Conservation (phyloP, 2,329 filamentous ascomycete genomes). For the Diaporthe citriasiana region DNA sequence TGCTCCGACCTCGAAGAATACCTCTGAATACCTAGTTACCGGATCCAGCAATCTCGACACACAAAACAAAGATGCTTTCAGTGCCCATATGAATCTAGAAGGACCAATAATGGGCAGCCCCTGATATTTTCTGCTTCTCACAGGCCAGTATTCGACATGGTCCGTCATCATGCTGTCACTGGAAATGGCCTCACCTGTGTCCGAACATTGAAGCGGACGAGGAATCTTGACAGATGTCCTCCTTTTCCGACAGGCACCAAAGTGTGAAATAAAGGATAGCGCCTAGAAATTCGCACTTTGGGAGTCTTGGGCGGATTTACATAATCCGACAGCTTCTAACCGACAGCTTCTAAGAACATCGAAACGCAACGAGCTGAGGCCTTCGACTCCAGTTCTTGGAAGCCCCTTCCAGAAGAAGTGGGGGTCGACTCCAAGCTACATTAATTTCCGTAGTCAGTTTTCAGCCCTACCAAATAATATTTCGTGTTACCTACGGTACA, state of each 20-base stretch:
- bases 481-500: background rate
- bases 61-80: background rate
- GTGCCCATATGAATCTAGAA: background rate
- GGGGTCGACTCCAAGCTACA: background rate
- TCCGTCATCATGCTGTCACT: background rate
- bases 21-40: background rate
- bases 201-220: background rate
- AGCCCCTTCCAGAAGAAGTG: background rate
- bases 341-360: too few species aligned
- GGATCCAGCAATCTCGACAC: too few species aligned
- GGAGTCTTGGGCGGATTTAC: too few species aligned
- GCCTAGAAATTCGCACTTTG: background rate
- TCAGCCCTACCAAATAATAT: background rate
- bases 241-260: too few species aligned
- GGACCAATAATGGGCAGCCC: background rate
- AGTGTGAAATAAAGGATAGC: background rate
- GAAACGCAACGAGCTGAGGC: background rate
- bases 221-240: too few species aligned
- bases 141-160: background rate
- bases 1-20: background rate
- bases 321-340: background rate
- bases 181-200: background rate
- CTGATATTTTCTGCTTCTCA: background rate
- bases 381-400: background rate
- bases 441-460: background rate